These are phyloP conservation scores for Xylaria grammica DNA, from an alignment of 495 filamentous ascomycete genomes.

Conservation along the genomic window DNA sequence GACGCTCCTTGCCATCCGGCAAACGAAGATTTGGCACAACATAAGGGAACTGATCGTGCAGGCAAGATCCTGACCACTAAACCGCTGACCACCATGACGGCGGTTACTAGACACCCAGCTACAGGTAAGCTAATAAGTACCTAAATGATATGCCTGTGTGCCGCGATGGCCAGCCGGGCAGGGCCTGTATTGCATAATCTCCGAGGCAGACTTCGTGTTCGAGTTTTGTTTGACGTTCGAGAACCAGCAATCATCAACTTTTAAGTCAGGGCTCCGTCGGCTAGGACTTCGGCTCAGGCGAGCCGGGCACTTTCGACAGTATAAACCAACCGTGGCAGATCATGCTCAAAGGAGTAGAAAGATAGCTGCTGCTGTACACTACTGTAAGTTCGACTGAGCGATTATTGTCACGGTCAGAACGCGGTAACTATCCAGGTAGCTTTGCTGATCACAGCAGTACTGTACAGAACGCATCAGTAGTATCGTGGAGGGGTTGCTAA, in stretches of 20 bases:
- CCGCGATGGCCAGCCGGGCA: not conserved
- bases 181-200: not conserved
- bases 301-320: not conserved
- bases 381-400: not conserved
- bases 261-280: too few species aligned
- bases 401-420: too few species aligned
- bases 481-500: too few species aligned
- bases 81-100: not conserved
- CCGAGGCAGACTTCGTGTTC: too few species aligned
- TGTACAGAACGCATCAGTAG: too few species aligned
- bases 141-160: not conserved
- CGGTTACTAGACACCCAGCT: not conserved
- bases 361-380: too few species aligned
- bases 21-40: constrained; percentile 1
- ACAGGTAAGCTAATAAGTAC: not conserved
- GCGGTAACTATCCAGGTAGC: too few species aligned
- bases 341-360: too few species aligned
- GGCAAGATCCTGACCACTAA: not conserved
- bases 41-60: not conserved
- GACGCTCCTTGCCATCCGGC: not conserved
- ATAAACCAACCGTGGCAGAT: not conserved
- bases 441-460: too few species aligned
- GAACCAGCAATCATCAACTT: not conserved
- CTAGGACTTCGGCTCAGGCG: too few species aligned
- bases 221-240: not conserved